Base-by-base conservation (phyloP, 345 rosid genomes). In the Salix brachista region DNA sequence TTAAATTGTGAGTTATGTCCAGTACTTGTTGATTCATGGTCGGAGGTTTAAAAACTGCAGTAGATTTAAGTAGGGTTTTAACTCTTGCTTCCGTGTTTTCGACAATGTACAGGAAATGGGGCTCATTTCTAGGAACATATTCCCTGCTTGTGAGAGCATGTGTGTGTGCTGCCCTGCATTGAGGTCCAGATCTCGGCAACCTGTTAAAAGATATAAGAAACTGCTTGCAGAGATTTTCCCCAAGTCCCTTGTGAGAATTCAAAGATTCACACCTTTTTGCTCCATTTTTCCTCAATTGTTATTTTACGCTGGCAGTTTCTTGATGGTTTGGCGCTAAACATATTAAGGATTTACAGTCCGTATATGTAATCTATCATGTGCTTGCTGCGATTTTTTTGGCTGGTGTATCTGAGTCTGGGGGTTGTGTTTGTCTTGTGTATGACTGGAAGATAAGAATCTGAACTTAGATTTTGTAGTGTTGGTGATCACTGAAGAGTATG, bases 131-230 rank as follows among this genome's bases (percentile, higher is more conserved):
- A 85, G 98, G 87, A 92, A 90, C 78, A 79, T 96, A 74, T 91
- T 93, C 78, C 99, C 99, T 62, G 98, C 98, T 25, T 96, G 98
- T 67, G 99, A 84, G 88, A 92, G 89, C 87, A 91, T 96, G 94
- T 96, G 98, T 76, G 88, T 93, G 6, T 93, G 99, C 78, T 96
- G 98, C 84, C 99, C 99, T 78, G 97, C 99, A 78, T 84, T 93
- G 87, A 90, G 98, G 87, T 89, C 99, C 23, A 91, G 98, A 88
- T 96, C 99, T 81, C 89, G 97, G 34, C 98, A 96, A 83, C 98
- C 99, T 3, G 99, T 96, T 28, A 96, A 96, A 86, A 93, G 98
- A 50, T 96, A 96, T 85, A 96, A 92, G 85, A 96, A 93, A 64
- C 77, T 96, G 81, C 96, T 96, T 44, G 84, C 91, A 2, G 98